These are phyloP conservation scores for Hanseniaspora occidentalis DNA, from an alignment of 805 yeast genomes.

Conservation along the genomic window DNA sequence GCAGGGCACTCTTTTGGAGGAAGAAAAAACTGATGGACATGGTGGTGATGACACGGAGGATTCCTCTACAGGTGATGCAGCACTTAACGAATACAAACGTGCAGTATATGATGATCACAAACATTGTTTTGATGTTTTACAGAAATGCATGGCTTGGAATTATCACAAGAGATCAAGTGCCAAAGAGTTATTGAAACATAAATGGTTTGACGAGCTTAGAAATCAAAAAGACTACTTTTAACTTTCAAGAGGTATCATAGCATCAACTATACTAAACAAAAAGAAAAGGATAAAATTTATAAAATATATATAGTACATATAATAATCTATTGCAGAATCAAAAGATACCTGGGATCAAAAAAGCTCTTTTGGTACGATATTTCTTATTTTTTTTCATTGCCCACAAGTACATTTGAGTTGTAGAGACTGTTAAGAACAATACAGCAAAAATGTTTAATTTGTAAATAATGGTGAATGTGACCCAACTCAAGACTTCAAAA, in stretches of 20 bases:
- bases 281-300: neutral
- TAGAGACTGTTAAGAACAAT: constrained; percentile 57
- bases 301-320: neutral
- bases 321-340: constrained; percentile 18
- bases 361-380: constrained; percentile 71
- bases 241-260: neutral
- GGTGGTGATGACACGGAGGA: constrained; percentile 7
- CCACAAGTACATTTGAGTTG: constrained; percentile 83
- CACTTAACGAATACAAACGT: constrained; percentile 21
- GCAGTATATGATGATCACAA: constrained; percentile 26
- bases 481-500: constrained; percentile 74
- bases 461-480: constrained; percentile 46
- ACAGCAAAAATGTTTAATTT: constrained; percentile 69
- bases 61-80: constrained; percentile 10
- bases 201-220: constrained; percentile 41
- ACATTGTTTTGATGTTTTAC: constrained; percentile 41
- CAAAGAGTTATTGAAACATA: constrained; percentile 39
- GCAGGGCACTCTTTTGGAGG: constrained; percentile 20
- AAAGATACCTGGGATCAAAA: constrained; percentile 63
- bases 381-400: constrained; percentile 75
- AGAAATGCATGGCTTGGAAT: constrained; percentile 46
- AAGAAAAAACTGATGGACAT: constrained; percentile 1
- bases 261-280: neutral
- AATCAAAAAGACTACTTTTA: neutral
- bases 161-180: constrained; percentile 47